These are phyloP conservation scores for Pachyrhizus erosus DNA, from an alignment of 306 rosid genomes.

Conservation along the genomic window DNA sequence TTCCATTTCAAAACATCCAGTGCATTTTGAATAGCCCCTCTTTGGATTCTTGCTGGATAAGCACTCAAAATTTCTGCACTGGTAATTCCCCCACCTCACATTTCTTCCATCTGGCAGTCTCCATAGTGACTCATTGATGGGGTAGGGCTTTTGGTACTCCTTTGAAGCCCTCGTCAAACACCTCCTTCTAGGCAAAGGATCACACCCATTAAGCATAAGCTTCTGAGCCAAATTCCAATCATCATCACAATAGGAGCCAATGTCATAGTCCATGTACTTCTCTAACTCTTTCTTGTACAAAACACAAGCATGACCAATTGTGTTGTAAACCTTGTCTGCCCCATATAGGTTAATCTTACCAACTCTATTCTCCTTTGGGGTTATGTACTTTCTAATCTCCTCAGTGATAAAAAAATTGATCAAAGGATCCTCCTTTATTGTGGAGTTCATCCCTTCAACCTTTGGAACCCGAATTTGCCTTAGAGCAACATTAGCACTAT, in stretches of 20 bases:
- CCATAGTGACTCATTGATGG: conserved; percentile 86
- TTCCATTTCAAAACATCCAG: conserved; percentile 89
- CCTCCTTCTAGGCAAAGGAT: conserved; percentile 88
- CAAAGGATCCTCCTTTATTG: conserved; percentile 74
- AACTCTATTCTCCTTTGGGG: conserved; percentile 77
- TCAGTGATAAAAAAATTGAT: conserved; percentile 75
- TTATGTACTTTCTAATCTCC: conserved; percentile 88
- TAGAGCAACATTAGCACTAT: conserved; percentile 69
- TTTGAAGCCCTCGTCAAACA: conserved; percentile 90
- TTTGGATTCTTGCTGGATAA: conserved; percentile 73
- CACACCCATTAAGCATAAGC: conserved; percentile 92
- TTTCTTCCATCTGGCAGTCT: conserved; percentile 74
- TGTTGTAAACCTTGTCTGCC: conserved; percentile 66
- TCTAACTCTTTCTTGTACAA: conserved; percentile 72
- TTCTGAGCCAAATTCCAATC: conserved; percentile 90
- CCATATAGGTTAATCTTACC: conserved; percentile 73
- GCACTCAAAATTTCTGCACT: conserved; percentile 81
- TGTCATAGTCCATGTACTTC: conserved; percentile 88
- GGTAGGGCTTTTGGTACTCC: conserved; percentile 72
- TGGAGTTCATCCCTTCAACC: conserved; percentile 46
- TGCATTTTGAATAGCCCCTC: conserved; percentile 76
- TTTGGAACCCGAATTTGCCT: conserved; percentile 73
- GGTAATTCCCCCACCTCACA: conserved; percentile 89
- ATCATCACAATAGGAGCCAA: conserved; percentile 93
- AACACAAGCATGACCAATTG: conserved; percentile 92